Conservation (phyloP, 2,329 filamentous ascomycete genomes). For the Knufia fluminis region DNA sequence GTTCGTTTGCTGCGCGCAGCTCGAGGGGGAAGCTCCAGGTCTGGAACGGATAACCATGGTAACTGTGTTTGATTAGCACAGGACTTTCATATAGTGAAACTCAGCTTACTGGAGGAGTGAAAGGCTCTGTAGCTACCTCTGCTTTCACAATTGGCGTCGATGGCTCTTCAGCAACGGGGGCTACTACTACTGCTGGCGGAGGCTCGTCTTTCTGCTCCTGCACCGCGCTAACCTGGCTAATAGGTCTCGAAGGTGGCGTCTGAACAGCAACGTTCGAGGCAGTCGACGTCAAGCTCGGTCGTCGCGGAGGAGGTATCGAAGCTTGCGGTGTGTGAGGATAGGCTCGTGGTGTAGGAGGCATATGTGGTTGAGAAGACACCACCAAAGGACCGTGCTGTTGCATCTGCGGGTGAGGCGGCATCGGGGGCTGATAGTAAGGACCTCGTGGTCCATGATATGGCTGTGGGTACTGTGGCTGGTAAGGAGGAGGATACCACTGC, state of each 20-base stretch:
- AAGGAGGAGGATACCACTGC: slow-evolving; percentile 36
- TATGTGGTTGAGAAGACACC: slow-evolving; percentile 16
- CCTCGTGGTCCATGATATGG: slow-evolving; percentile 33
- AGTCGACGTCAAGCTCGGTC: slow-evolving; percentile 25
- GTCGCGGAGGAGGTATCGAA: slow-evolving; percentile 20
- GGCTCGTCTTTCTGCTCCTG: slow-evolving; percentile 21
- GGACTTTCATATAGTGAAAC: neutral
- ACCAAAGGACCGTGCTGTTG: slow-evolving; percentile 10
- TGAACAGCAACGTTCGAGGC: slow-evolving; percentile 31
- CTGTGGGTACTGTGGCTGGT: slow-evolving; percentile 33
- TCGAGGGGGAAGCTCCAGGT: slow-evolving; percentile 45
- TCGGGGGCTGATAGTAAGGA: slow-evolving; percentile 35
- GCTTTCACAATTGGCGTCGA: slow-evolving; percentile 16
- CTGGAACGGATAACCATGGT: slow-evolving; percentile 52
- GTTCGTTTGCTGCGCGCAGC: slow-evolving; percentile 40
- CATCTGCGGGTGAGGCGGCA: slow-evolving; percentile 31
- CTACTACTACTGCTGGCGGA: slow-evolving; percentile 22
- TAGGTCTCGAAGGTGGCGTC: slow-evolving; percentile 20
- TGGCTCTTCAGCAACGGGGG: slow-evolving; percentile 25
- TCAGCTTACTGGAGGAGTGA: slow-evolving; percentile 40
- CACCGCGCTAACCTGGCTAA: slow-evolving; percentile 20
- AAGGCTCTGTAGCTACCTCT: slow-evolving; percentile 33
- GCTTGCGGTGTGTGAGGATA: slow-evolving; percentile 19
- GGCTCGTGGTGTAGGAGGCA: slow-evolving; percentile 13
- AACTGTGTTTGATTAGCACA: slow-evolving; percentile 32